Percentiles rank a stretch among this genome's conserved stretches.
Conservation (phyloP, 345 rosid species). For the Citrus sp. region DNA sequence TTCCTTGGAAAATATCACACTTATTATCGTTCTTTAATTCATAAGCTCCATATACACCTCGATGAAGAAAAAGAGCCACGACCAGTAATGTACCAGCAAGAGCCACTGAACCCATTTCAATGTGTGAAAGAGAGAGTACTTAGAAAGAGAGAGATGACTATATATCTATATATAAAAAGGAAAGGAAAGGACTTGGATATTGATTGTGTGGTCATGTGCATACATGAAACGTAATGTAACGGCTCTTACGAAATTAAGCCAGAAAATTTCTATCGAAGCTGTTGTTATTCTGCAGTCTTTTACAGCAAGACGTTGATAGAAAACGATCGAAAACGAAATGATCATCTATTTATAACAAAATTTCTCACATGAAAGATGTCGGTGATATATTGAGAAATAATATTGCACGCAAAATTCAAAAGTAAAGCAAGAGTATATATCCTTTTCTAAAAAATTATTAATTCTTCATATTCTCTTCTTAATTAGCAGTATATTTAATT, state of each 20-base stretch:
- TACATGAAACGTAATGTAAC: neutral
- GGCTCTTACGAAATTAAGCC: neutral
- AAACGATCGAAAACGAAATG: neutral
- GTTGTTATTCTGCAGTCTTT: neutral
- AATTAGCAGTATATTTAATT: neutral
- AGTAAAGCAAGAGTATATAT: no score
- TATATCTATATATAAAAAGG: no score
- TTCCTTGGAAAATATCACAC: conserved; percentile 38
- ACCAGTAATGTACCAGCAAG: neutral
- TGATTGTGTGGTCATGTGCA: neutral
- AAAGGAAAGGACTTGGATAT: neutral
- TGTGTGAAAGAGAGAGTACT: neutral
- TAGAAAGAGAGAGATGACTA: no score
- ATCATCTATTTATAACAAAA: neutral
- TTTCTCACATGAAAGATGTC: neutral
- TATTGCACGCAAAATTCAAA: no score
- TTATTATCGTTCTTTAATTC: neutral
- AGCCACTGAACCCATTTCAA: neutral
- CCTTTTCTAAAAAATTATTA: no score
- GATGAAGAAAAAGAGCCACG: neutral
- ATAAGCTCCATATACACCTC: neutral
- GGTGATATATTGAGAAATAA: no score
- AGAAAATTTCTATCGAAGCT: neutral
- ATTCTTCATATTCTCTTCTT: neutral
- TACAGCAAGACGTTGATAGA: neutral